These are phyloP conservation scores for Oenanthe javanica DNA, from an alignment of 140 eudicot genomes.

Conservation along the genomic window DNA sequence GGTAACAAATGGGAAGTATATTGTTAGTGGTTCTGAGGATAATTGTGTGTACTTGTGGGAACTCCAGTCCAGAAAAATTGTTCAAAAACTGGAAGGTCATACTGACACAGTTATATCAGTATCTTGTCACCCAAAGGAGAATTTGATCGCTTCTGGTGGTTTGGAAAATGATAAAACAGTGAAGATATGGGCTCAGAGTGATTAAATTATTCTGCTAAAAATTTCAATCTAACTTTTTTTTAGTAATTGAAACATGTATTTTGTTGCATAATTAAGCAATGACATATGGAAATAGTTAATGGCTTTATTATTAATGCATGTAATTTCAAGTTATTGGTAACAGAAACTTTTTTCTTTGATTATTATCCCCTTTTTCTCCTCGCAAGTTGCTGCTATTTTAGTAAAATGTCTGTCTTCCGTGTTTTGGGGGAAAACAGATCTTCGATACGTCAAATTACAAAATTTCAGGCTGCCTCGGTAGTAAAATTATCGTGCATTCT, in stretches of 20 bases:
- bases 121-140: conserved; percentile 79
- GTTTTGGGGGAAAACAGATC: background rate
- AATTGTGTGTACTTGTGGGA: conserved; percentile 94
- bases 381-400: background rate
- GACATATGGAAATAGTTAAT: background rate
- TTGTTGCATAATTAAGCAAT: background rate
- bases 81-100: conserved; percentile 90
- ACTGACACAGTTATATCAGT: conserved; percentile 76
- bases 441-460: background rate
- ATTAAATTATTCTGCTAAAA: background rate
- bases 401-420: background rate
- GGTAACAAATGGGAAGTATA: conserved; percentile 79
- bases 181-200: conserved; percentile 69
- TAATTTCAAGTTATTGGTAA: background rate
- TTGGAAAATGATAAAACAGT: conserved; percentile 80
- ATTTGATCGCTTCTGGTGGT: conserved; percentile 79
- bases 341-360: background rate
- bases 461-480: background rate
- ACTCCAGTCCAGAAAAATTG: conserved; percentile 71
- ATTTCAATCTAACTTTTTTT: background rate
- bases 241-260: background rate
- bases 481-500: too few species aligned
- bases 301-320: background rate
- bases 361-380: background rate
- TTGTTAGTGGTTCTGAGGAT: conserved; percentile 92